These are phyloP conservation scores for Fusarium pseudonygamai DNA, from an alignment of 2,329 filamentous ascomycete genomes.

Conservation along the genomic window DNA sequence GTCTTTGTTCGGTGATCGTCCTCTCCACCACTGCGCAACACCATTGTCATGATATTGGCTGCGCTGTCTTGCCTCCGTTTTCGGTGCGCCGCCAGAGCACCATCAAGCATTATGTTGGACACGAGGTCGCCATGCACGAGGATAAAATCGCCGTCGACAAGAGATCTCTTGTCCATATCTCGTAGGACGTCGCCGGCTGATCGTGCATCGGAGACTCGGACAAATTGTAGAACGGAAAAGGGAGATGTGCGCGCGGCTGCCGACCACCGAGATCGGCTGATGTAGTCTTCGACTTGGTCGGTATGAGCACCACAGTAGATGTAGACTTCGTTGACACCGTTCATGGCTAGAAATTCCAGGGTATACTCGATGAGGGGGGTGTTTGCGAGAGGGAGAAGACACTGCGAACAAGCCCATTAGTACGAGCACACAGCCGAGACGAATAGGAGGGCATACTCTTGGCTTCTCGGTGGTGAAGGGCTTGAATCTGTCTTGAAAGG, in stretches of 20 bases:
- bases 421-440: background rate
- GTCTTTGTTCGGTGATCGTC: slow-evolving; percentile 79
- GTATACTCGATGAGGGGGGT: slow-evolving; percentile 97
- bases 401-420: slow-evolving; percentile 62
- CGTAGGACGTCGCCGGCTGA: slow-evolving; percentile 95
- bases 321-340: slow-evolving; percentile 93
- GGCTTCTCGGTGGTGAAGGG: slow-evolving; percentile 91
- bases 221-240: slow-evolving; percentile 83
- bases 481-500: slow-evolving; percentile 90
- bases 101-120: slow-evolving; percentile 86
- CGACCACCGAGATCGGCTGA: slow-evolving; percentile 79
- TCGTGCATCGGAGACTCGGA: slow-evolving; percentile 82
- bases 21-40: slow-evolving; percentile 80
- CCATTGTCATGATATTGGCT: slow-evolving; percentile 97
- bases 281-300: slow-evolving; percentile 86
- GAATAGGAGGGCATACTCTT: slow-evolving; percentile 66
- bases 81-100: slow-evolving; percentile 79
- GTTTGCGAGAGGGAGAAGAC: slow-evolving; percentile 91
- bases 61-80: slow-evolving; percentile 84
- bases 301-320: slow-evolving; percentile 91
- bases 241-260: slow-evolving; percentile 65
- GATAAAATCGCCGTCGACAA: slow-evolving; percentile 91
- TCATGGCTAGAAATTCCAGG: slow-evolving; percentile 93
- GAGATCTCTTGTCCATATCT: slow-evolving; percentile 85
- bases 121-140: slow-evolving; percentile 93